A percentile compares a stretch with the other conserved stretches of the same genome.
These are phyloP conservation scores for Macrotyloma uniflorum DNA, from an alignment of 306 rosid species.

Conservation along the genomic window DNA sequence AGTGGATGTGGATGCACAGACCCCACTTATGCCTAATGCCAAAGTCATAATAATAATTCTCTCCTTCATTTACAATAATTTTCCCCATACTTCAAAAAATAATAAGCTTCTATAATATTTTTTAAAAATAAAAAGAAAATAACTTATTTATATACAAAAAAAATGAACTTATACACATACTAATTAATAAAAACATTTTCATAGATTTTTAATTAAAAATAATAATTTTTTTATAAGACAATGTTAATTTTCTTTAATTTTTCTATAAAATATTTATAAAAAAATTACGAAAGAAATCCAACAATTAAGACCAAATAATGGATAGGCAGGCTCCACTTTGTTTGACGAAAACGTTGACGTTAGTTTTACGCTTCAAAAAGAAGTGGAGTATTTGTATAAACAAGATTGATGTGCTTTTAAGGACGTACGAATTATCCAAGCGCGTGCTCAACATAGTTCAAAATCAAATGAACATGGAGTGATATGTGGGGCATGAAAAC, in stretches of 20 bases:
- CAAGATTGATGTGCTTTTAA: not conserved
- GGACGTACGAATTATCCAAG: not conserved
- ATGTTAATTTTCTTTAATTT: too few relatives aligned
- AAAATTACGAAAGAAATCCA: too few relatives aligned
- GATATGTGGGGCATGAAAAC: conserved; percentile 40
- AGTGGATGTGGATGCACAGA: conserved; percentile 2
- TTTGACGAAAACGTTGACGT: conserved; percentile 20
- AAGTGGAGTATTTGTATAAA: not conserved
- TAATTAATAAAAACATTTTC: too few relatives aligned
- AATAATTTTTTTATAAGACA: too few relatives aligned
- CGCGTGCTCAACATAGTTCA: conserved; percentile 31
- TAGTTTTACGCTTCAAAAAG: conserved; percentile 23
- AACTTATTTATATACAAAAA: too few relatives aligned
- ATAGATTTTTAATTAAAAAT: too few relatives aligned
- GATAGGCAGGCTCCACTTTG: conserved; percentile 27
- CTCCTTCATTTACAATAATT: not conserved
- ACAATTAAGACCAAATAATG: conserved; percentile 27
- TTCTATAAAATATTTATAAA: too few relatives aligned
- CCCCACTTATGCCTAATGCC: conserved; percentile 25
- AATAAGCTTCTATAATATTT: too few relatives aligned
- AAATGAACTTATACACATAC: too few relatives aligned
- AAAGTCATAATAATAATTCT: not conserved
- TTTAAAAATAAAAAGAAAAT: too few relatives aligned
- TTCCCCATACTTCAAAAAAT: not conserved
- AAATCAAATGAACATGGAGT: conserved; percentile 8